Percentiles rank a stretch among this genome's conserved stretches.
These are phyloP conservation scores for Tetrapisispora iriomotensis DNA, from an alignment of 805 yeast species.

Conservation along the genomic window DNA sequence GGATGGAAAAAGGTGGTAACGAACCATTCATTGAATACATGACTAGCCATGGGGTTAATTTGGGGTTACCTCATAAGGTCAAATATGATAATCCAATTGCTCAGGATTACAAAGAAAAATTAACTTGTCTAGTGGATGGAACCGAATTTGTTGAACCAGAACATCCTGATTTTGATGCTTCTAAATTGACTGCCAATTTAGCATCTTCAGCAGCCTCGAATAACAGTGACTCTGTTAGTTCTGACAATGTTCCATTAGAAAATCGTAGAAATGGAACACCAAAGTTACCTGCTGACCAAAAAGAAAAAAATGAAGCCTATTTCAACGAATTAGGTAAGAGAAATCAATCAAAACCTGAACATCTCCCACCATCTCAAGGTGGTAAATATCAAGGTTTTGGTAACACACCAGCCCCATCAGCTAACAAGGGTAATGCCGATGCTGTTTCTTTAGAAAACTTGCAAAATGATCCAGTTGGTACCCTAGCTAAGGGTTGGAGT, in stretches of 20 bases:
- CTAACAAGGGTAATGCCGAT: conserved; percentile 5
- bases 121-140: conserved; percentile 69
- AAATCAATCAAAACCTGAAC: conserved; percentile 63
- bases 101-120: conserved; percentile 81
- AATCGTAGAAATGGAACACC: conserved; percentile 38
- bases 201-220: conserved; percentile 6
- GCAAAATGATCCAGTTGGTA: conserved; percentile 82
- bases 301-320: conserved; percentile 65
- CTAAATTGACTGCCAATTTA: conserved; percentile 8
- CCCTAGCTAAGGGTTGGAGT: conserved; percentile 90
- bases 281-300: conserved; percentile 28
- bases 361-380: conserved; percentile 87
- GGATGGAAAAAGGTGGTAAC: conserved; percentile 95
- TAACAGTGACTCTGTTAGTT: background rate
- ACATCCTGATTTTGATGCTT: conserved; percentile 36
- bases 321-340: conserved; percentile 69
- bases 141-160: conserved; percentile 57
- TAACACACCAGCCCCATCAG: conserved; percentile 42
- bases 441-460: conserved; percentile 55
- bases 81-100: conserved; percentile 89
- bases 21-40: conserved; percentile 62
- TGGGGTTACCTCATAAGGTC: conserved; percentile 49
- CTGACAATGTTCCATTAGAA: conserved; percentile 22
- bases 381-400: conserved; percentile 92
- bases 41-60: conserved; percentile 59